These are phyloP conservation scores for Hanseniaspora guilliermondii DNA, from an alignment of 805 yeast species.

Conservation along the genomic window DNA sequence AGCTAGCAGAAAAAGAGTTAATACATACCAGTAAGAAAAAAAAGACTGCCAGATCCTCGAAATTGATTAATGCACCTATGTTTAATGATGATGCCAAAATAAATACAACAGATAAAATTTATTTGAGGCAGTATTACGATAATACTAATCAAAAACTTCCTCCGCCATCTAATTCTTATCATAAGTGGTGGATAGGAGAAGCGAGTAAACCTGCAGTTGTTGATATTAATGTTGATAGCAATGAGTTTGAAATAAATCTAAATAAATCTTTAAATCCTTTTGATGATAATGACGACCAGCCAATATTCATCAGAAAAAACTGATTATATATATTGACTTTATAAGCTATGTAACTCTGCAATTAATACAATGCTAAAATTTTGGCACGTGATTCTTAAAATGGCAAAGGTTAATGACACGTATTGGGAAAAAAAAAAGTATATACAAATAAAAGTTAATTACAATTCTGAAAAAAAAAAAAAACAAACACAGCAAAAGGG, in stretches of 20 bases:
- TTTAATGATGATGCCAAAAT: not conserved
- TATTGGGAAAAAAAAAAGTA: slow-evolving; percentile 13
- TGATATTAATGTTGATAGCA: slow-evolving; percentile 30
- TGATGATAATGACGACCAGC: slow-evolving; percentile 37
- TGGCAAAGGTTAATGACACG: slow-evolving; percentile 15
- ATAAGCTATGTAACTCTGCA: not conserved
- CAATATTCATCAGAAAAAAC: slow-evolving; percentile 20
- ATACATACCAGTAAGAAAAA: not conserved
- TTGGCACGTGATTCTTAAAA: not conserved
- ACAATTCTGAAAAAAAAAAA: not conserved
- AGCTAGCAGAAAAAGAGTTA: slow-evolving; percentile 35
- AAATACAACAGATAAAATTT: not conserved
- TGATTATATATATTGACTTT: not conserved
- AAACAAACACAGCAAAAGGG: not conserved
- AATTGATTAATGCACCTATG: not conserved
- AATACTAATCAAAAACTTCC: slow-evolving; percentile 39
- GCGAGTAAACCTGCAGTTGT: slow-evolving; percentile 61
- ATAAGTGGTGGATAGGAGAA: slow-evolving; percentile 87
- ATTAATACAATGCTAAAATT: not conserved
- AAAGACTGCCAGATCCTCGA: not conserved
- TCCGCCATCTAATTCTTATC: slow-evolving; percentile 72
- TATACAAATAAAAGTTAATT: not conserved
- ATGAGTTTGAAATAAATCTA: slow-evolving; percentile 52
- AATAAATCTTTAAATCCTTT: slow-evolving; percentile 64
- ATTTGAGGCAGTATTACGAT: slow-evolving; percentile 20